phyloP scores from a whole-genome alignment of 108 stramenopile species.

The Chaetoceros muelleri region DNA sequence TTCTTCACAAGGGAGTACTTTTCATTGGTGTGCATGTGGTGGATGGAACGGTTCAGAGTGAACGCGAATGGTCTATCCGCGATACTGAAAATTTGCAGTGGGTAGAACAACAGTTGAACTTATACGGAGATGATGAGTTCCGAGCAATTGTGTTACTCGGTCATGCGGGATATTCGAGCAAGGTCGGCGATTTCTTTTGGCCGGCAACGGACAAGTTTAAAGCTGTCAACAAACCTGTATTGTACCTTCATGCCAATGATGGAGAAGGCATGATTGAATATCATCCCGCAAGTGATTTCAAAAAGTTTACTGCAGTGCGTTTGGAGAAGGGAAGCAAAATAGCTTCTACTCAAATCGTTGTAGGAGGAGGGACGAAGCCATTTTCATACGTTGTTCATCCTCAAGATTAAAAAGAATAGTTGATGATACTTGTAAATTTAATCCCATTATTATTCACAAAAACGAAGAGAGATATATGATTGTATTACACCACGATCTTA shows the following conservation, averaged over 20 bases:
- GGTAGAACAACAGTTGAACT: constrained; percentile 33
- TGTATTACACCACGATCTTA: constrained; percentile 1
- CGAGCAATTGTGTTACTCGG: constrained; percentile 60
- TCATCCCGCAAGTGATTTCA: neutral
- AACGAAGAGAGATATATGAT: neutral
- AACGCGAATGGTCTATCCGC: constrained; percentile 31
- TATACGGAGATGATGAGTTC: constrained; percentile 19
- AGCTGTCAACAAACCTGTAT: constrained; percentile 27
- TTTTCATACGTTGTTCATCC: neutral
- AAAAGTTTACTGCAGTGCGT: neutral
- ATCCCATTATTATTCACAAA: neutral
- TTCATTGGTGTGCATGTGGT: constrained; percentile 64
- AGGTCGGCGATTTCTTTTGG: constrained; percentile 51
- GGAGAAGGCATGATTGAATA: constrained; percentile 5
- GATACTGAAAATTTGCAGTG: constrained; percentile 48
- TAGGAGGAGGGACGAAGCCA: neutral
- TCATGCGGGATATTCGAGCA: constrained; percentile 45
- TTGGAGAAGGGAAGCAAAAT: neutral
- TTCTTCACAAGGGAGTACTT: constrained; percentile 52
- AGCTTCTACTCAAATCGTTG: neutral
- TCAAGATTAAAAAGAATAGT: neutral
- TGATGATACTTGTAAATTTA: constrained; percentile 2
- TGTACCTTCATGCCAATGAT: constrained; percentile 60
- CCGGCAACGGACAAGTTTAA: constrained; percentile 25
- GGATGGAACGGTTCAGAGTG: constrained; percentile 27